phyloP scores from a whole-genome alignment of 169 alveolate species.

The Cytauxzoon felis region DNA sequence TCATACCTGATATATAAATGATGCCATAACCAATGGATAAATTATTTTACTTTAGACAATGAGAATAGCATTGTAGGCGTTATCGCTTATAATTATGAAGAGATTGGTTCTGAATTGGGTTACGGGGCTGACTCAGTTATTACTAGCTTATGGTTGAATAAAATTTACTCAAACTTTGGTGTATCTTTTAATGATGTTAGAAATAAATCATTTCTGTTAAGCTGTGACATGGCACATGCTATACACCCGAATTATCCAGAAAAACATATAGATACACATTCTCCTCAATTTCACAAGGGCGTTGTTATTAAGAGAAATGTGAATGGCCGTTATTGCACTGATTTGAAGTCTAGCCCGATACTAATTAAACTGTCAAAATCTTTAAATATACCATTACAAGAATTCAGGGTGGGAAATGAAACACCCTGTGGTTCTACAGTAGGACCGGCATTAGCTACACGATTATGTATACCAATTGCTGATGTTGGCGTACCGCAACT shows the following conservation, averaged over 20 bases:
- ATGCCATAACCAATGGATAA: background rate
- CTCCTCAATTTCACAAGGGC: conserved; percentile 85
- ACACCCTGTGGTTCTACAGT: conserved; percentile 96
- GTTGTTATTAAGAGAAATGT: conserved; percentile 87
- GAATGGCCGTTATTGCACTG: conserved; percentile 89
- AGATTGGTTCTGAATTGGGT: conserved; percentile 68
- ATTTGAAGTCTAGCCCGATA: conserved; percentile 80
- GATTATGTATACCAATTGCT: conserved; percentile 86
- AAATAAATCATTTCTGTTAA: conserved; percentile 35
- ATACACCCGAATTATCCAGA: conserved; percentile 94
- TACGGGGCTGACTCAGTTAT: conserved; percentile 66
- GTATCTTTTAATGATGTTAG: conserved; percentile 13
- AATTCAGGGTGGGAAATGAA: conserved; percentile 87
- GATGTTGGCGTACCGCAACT: conserved; percentile 94
- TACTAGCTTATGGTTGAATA: conserved; percentile 59
- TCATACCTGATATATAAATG: too few species aligned
- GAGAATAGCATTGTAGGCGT: conserved; percentile 21
- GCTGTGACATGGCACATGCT: conserved; percentile 92
- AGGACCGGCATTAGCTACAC: conserved; percentile 89
- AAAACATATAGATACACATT: conserved; percentile 85
- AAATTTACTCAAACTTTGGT: conserved; percentile 35
- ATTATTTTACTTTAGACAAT: background rate
- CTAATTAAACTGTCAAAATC: conserved; percentile 76
- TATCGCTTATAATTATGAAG: conserved; percentile 58
- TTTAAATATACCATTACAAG: conserved; percentile 83